Base-by-base conservation (phyloP, 2,329 filamentous ascomycete species). In the Sclerotinia nivalis region DNA sequence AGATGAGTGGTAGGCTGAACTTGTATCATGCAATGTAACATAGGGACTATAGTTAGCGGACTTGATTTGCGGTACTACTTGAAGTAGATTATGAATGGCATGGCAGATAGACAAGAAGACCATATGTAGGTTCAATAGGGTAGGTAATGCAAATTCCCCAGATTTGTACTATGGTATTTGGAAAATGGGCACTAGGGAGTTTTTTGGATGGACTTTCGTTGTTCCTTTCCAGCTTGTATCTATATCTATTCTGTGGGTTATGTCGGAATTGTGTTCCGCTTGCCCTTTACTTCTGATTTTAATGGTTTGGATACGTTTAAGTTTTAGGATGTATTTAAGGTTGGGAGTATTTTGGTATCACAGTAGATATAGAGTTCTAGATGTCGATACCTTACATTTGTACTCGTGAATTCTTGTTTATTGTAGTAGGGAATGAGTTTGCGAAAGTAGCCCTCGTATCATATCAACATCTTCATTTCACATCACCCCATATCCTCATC, bases 1-100 rank as follows among this genome's bases (percentile, higher is more conserved):
- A 37, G 31, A 50, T 64, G 28, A 13, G 60, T 49, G 43, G 13
- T 9, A 34, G 28, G 49, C 15, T 34, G 59, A 28, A 25, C 40
- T 31, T 22, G 43, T 37, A 25, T 18, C n/a, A 37, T 62, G 60
- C 60, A 25, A 25, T 62, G 45, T 50, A 50, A 62, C 59, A 43
- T 62, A 3, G 28, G 25, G 47, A 31, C n/a, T 22, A 52, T 25
- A 10, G 12, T 10, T n/a, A n/a, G 15, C 7, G 31, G 4, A 28
- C 54, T 55, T 56, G 18, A 31, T 60, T 15, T 45, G 37, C 40
- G 25, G 8, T 20, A 25, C 49, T 54, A 20, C 43, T 56, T 56
- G 9, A 28, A 56, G 20, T 37, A 37, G 37, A 37, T 13, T 22
- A 20, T 34, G 40, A 13, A 13, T 52, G 49, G 25, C 28, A 15